These are phyloP conservation scores for Lolium rigidum DNA, from an alignment of 176 grass and related monocot species.

Conservation along the genomic window DNA sequence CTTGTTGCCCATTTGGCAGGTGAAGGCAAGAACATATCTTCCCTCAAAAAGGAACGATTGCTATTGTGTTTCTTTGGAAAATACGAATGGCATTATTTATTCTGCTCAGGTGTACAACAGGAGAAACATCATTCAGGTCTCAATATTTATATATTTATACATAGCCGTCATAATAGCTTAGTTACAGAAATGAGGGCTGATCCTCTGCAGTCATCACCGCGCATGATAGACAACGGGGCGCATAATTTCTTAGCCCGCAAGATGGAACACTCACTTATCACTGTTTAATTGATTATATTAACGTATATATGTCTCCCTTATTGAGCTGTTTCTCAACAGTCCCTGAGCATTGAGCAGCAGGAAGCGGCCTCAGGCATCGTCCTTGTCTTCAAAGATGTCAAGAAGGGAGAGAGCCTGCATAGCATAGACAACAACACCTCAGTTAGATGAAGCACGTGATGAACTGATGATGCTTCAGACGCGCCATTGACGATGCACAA, in stretches of 20 bases:
- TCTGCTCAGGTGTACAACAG: neutral
- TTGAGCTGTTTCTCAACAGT: neutral
- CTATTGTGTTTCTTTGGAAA: neutral
- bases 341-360: neutral
- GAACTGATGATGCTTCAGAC: neutral
- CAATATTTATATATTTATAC: conserved; percentile 15
- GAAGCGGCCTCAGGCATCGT: conserved; percentile 56
- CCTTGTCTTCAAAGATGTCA: conserved; percentile 80
- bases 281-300: neutral
- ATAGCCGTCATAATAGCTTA: neutral
- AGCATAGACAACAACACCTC: conserved; percentile 33
- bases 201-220: conserved; percentile 32
- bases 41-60: neutral
- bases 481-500: neutral
- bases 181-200: conserved; percentile 21
- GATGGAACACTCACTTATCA: conserved; percentile 31
- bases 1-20: neutral
- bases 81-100: neutral
- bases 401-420: conserved; percentile 81
- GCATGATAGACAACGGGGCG: conserved; percentile 21
- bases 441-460: neutral
- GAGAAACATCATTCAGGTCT: conserved; percentile 5
- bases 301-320: neutral
- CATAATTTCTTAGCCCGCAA: conserved; percentile 34
- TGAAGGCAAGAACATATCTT: neutral